Evolutionary conservation across 345 rosid genomes (phyloP).

Genomic region (Raphanus raphanistrum): DNA sequence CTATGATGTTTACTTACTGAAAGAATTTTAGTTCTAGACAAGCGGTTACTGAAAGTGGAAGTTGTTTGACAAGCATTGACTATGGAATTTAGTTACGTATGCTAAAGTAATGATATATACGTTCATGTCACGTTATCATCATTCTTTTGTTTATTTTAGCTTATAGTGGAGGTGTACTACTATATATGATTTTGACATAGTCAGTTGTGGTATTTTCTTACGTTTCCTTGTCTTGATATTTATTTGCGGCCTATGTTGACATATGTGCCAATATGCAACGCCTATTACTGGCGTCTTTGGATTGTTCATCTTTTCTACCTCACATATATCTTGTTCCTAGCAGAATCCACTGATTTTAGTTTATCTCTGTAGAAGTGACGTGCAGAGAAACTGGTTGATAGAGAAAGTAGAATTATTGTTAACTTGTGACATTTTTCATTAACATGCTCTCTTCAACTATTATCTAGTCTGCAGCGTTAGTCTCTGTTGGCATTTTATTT

Average conservation of each 20-base stretch:
- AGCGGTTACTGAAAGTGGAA: conserved; percentile 7
- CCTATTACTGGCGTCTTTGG: neutral
- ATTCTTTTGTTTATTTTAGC: neutral
- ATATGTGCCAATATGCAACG: neutral
- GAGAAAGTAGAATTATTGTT: conserved; percentile 1
- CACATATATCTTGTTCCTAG: neutral
- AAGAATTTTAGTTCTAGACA: neutral
- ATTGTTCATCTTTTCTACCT: neutral
- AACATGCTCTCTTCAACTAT: conserved; percentile 35
- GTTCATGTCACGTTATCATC: neutral
- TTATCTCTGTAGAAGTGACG: neutral
- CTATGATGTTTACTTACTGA: neutral
- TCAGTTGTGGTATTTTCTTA: neutral
- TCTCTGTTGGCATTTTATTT: conserved; percentile 75
- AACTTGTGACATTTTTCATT: conserved; percentile 10
- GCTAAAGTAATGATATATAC: neutral
- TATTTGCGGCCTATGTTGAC: neutral
- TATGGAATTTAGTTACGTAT: neutral
- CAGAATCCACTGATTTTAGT: neutral
- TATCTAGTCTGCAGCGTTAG: conserved; percentile 46
- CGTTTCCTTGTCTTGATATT: neutral
- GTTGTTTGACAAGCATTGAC: conserved; percentile 7
- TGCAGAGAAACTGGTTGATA: neutral
- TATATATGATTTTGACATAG: neutral
- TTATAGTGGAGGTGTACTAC: neutral